These are phyloP conservation scores for Arachnomyces sp. DNA, from an alignment of 2,329 filamentous ascomycete genomes.

Conservation along the genomic window DNA sequence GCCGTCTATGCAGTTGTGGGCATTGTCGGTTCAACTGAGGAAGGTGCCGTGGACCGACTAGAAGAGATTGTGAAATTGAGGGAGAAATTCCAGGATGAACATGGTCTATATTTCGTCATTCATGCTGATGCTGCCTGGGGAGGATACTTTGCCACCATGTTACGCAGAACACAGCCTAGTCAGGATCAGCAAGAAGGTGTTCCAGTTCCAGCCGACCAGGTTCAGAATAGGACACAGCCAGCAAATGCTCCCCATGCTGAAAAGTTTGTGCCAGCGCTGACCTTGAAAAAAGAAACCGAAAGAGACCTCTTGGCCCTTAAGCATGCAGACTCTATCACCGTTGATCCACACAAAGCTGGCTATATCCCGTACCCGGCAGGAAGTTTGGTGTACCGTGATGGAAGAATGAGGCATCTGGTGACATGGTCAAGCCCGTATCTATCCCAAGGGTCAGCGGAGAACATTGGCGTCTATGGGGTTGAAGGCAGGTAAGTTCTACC, in stretches of 20 bases:
- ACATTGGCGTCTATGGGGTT: constrained; percentile 39
- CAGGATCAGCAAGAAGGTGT: too few species aligned
- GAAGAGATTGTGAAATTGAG: constrained; percentile 33
- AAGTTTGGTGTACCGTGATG: constrained; percentile 37
- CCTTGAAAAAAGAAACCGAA: constrained; percentile 28
- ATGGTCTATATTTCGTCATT: constrained; percentile 39
- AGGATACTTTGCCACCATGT: constrained; percentile 42
- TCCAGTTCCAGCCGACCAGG: too few species aligned
- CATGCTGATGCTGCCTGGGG: constrained; percentile 46
- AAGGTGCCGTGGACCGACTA: constrained; percentile 40
- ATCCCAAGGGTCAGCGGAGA: constrained; percentile 31
- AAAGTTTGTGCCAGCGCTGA: constrained; percentile 30
- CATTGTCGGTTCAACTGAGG: constrained; percentile 43
- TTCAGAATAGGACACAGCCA: too few species aligned
- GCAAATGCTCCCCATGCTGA: constrained; percentile 7
- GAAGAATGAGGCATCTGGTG: constrained; percentile 36
- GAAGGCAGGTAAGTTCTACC: constrained; percentile 31
- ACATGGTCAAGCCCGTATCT: constrained; percentile 40
- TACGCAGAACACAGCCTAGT: constrained; percentile 25
- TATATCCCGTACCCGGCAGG: constrained; percentile 43
- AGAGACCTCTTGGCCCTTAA: constrained; percentile 34
- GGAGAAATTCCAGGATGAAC: constrained; percentile 29
- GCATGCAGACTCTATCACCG: constrained; percentile 39
- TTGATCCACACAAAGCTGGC: constrained; percentile 43
- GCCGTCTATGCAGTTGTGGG: constrained; percentile 39